Evolutionary conservation across 257 asterid species (phyloP), one percentile per base, ranked within the genome.

Genomic region (Anisodus acutangulus): DNA sequence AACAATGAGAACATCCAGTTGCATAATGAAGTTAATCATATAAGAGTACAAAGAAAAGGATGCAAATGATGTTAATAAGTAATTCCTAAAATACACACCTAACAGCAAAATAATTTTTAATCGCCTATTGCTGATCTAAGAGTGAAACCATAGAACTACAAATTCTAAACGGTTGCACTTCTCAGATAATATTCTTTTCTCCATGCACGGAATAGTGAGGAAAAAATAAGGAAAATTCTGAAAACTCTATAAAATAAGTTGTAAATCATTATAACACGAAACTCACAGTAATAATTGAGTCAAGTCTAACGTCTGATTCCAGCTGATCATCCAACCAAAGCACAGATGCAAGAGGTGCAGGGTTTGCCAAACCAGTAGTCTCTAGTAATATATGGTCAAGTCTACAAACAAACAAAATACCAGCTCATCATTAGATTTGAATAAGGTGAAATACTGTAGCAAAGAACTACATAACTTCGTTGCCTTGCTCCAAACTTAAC

Each of bases 301-400:
- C 98, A 66, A 96, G 98, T 85, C 92, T 90, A 68, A 94, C 95
- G 83, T 88, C 93, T 84, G 99, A 92, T 84, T 96, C 98, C 86
- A 94, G 90, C 88, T 94, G 98, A 89, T 96, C 98, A 90, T 96
- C 99, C 92, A 96, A 90, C 99, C 99, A 96, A 85, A 96, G 98
- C 87, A 96, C 94, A 43, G 99, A 96, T 86, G 98, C 98, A 80
- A 96, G 94, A 81, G 99, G 98, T 83, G 99, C 99, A 84, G 99
- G 98, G 86, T 96, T 96, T 49, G 98, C 99, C 88, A 96, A 86
- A 70, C 98, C 99, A 62, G 99, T 94, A 8, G 99, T 96, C 93
- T 96, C 99, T 57, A 96, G 91, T 84, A 96, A 89, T 91, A 96
- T 96, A 87, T 96, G 99, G 84, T 96, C 99, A 88, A 96, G 98